These are phyloP conservation scores for Gyromitra esculenta DNA, from an alignment of 2,329 filamentous ascomycete species.

Conservation along the genomic window DNA sequence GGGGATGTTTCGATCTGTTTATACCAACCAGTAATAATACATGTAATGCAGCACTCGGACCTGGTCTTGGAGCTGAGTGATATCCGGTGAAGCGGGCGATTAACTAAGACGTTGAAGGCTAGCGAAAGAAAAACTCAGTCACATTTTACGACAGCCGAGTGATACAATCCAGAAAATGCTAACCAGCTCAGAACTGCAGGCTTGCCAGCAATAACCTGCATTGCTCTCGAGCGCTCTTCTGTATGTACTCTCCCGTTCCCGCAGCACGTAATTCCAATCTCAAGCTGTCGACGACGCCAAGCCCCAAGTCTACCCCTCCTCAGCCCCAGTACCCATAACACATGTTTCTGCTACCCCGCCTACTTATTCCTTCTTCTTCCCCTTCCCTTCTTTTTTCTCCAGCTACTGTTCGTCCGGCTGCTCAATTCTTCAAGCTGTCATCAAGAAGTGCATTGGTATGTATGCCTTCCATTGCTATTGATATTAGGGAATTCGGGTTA, in stretches of 20 bases:
- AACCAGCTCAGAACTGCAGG: slow-evolving; percentile 1
- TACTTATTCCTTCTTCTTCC: slow-evolving; percentile 32
- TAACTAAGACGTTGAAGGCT: slow-evolving; percentile 3
- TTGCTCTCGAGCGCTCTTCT: neutral
- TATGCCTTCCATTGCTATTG: neutral
- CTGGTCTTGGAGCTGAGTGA: slow-evolving; percentile 9
- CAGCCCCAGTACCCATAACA: slow-evolving; percentile 16
- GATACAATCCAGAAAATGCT: neutral
- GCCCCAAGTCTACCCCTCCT: slow-evolving; percentile 39
- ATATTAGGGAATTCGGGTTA: slow-evolving; percentile 1
- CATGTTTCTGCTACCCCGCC: slow-evolving; percentile 44
- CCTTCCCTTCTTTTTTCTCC: slow-evolving; percentile 32
- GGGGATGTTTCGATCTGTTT: neutral
- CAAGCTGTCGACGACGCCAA: slow-evolving; percentile 36
- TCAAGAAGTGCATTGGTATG: slow-evolving; percentile 53
- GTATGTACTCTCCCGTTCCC: slow-evolving; percentile 5
- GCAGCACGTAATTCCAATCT: slow-evolving; percentile 19
- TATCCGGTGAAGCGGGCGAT: slow-evolving; percentile 1
- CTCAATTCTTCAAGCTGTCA: slow-evolving; percentile 50
- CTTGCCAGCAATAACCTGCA: slow-evolving; percentile 24
- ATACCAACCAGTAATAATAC: neutral
- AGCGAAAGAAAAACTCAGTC: slow-evolving; percentile 2
- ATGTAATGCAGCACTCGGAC: neutral
- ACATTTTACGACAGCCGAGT: neutral
- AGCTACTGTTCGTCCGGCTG: slow-evolving; percentile 34